Conservation (phyloP, 1,284 basidiomycete genomes). For the Cutaneotrichosporon cyanovorans region DNA sequence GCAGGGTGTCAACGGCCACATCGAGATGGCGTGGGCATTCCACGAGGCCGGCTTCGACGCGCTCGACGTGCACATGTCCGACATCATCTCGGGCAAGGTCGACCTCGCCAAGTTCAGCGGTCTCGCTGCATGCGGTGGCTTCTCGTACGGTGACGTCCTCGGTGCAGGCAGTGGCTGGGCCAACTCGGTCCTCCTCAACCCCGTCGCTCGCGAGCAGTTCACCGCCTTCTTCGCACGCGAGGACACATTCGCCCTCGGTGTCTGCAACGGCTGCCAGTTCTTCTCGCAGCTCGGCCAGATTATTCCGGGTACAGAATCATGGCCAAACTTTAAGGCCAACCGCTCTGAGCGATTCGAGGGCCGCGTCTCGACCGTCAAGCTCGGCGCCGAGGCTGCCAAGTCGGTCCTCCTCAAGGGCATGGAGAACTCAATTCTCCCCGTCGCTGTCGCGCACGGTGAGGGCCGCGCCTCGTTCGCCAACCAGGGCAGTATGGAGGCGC, state of each 20-base stretch:
- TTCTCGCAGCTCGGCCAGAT: slow-evolving; percentile 78
- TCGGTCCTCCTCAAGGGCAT: slow-evolving; percentile 86
- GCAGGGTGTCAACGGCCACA: slow-evolving; percentile 96
- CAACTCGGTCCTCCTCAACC: slow-evolving; percentile 79
- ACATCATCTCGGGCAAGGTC: slow-evolving; percentile 69
- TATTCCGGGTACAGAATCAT: slow-evolving; percentile 74
- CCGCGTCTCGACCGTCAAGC: slow-evolving; percentile 70
- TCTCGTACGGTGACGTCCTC: slow-evolving; percentile 97
- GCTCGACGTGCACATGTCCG: slow-evolving; percentile 96
- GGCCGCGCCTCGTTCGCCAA: slow-evolving; percentile 69
- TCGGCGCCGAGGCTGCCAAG: slow-evolving; percentile 51
- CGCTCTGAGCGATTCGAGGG: slow-evolving; percentile 85
- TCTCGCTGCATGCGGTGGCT: slow-evolving; percentile 91
- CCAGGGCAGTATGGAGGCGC: slow-evolving; percentile 43
- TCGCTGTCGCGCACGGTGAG: slow-evolving; percentile 94
- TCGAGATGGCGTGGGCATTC: slow-evolving; percentile 99
- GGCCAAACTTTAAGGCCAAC: slow-evolving; percentile 91
- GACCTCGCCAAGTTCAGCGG: slow-evolving; percentile 69
- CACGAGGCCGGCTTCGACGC: slow-evolving; percentile 85
- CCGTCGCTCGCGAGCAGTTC: slow-evolving; percentile 67
- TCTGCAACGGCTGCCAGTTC: slow-evolving; percentile 99
- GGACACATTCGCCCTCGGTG: slow-evolving; percentile 81
- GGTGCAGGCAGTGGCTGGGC: slow-evolving; percentile 99
- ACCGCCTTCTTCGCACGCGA: slow-evolving; percentile 67
- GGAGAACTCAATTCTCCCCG: slow-evolving; percentile 76